phyloP scores from a whole-genome alignment of 768 basidiomycete genomes.

The Steccherinum ochraceum region DNA sequence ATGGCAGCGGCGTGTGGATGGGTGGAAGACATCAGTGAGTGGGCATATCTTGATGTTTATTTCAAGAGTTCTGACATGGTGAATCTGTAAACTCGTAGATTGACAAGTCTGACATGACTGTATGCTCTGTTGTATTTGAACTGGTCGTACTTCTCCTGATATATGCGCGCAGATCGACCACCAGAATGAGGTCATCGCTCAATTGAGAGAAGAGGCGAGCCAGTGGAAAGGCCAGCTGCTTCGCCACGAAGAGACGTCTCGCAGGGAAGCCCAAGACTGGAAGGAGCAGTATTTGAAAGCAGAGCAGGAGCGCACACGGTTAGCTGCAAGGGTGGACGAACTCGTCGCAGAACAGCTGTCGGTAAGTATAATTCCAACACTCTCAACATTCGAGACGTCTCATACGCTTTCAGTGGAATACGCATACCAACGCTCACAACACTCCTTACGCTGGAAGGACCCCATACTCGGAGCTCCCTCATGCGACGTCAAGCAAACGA shows the following conservation, averaged over 20 bases:
- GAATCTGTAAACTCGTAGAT: constrained; percentile 30
- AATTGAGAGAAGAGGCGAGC: constrained; percentile 54
- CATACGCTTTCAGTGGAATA: constrained; percentile 13
- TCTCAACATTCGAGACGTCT: neutral
- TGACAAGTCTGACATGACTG: constrained; percentile 51
- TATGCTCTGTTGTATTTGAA: constrained; percentile 23
- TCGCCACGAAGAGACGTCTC: constrained; percentile 39
- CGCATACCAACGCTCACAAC: constrained; percentile 14
- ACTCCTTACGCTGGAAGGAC: constrained; percentile 5
- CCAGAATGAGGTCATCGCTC: constrained; percentile 53
- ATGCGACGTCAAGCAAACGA: constrained; percentile 15
- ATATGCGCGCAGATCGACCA: constrained; percentile 41
- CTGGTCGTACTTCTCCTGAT: too few relatives aligned
- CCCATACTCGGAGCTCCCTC: constrained; percentile 8
- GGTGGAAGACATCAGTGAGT: constrained; percentile 45
- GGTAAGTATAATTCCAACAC: constrained; percentile 17
- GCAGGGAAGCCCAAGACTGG: constrained; percentile 58
- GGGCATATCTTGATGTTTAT: neutral
- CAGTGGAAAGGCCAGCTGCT: constrained; percentile 70
- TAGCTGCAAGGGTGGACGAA: constrained; percentile 54
- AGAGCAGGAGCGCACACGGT: constrained; percentile 57
- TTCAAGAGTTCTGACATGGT: constrained; percentile 8
- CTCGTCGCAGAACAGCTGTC: constrained; percentile 39
- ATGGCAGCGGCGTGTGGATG: constrained; percentile 38
- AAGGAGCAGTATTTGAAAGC: constrained; percentile 75